Percentiles rank a stretch among this genome's conserved stretches.
Evolutionary conservation across 116 monocot species (phyloP).

Genomic region (Posidonia oceanica): DNA sequence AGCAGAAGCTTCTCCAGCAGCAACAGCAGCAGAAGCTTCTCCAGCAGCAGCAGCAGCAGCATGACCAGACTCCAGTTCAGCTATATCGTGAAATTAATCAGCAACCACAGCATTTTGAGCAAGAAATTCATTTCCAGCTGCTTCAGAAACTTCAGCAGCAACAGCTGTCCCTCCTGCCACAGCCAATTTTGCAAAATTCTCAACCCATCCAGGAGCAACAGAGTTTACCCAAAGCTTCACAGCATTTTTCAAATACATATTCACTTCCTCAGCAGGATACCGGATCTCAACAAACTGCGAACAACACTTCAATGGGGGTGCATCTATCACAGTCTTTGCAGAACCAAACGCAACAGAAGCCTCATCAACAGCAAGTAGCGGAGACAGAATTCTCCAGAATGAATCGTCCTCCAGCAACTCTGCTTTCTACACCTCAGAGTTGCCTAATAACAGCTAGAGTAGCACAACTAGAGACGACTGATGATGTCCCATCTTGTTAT

Average conservation of each 20-base stretch:
- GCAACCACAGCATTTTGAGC: slow-evolving; percentile 22
- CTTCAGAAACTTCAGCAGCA: slow-evolving; percentile 27
- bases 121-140: slow-evolving; percentile 37
- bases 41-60: slow-evolving; percentile 24
- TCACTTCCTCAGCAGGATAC: slow-evolving; percentile 28
- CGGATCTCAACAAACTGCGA: slow-evolving; percentile 20
- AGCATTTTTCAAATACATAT: slow-evolving; percentile 16
- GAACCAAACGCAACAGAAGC: slow-evolving; percentile 36
- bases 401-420: slow-evolving; percentile 18
- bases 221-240: slow-evolving; percentile 30
- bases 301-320: slow-evolving; percentile 9
- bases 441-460: slow-evolving; percentile 25
- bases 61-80: slow-evolving; percentile 27
- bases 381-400: slow-evolving; percentile 23
- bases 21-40: slow-evolving; percentile 15
- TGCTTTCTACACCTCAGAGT: slow-evolving; percentile 12
- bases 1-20: slow-evolving; percentile 11
- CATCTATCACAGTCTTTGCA: slow-evolving; percentile 16
- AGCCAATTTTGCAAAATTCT: slow-evolving; percentile 24
- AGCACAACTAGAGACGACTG: slow-evolving; percentile 27
- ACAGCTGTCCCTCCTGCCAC: slow-evolving; percentile 34
- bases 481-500: slow-evolving; percentile 66
- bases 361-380: slow-evolving; percentile 33
- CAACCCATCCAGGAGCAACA: slow-evolving; percentile 49
- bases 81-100: slow-evolving; percentile 30